Conservation (phyloP, 345 rosid species). For the Noccaea caerulescens region DNA sequence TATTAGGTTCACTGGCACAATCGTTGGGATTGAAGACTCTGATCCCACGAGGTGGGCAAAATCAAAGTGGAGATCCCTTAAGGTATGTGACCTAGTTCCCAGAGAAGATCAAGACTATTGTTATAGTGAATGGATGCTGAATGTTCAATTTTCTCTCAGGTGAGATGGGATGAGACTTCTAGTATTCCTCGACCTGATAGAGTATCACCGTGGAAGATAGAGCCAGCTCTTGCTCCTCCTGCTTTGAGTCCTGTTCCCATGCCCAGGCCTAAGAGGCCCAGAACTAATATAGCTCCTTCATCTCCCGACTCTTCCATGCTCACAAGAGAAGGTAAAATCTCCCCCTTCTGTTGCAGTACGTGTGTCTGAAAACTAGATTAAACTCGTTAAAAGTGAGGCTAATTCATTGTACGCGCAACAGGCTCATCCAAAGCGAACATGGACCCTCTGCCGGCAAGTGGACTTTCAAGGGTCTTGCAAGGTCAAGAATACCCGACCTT, state of each 20-base stretch:
- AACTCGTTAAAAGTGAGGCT: conserved; percentile 10
- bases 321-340: conserved; percentile 61
- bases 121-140: conserved; percentile 12
- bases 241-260: conserved; percentile 65
- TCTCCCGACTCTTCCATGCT: conserved; percentile 66
- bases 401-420: conserved; percentile 24
- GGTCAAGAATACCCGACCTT: conserved; percentile 78
- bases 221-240: conserved; percentile 81
- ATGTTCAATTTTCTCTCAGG: conserved; percentile 50
- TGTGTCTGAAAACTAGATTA: background rate
- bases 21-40: conserved; percentile 72
- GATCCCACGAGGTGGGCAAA: conserved; percentile 64
- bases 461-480: conserved; percentile 76
- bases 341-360: conserved; percentile 2
- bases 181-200: conserved; percentile 75
- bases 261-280: conserved; percentile 65
- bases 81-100: conserved; percentile 53
- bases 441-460: conserved; percentile 63
- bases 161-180: conserved; percentile 86
- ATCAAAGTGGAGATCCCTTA: conserved; percentile 85
- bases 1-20: conserved; percentile 77
- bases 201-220: conserved; percentile 91
- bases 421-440: conserved; percentile 51
- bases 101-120: background rate
- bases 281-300: conserved; percentile 57